Evolutionary conservation across 2,329 filamentous ascomycete species (phyloP).

Genomic region (Didymella exigua): DNA sequence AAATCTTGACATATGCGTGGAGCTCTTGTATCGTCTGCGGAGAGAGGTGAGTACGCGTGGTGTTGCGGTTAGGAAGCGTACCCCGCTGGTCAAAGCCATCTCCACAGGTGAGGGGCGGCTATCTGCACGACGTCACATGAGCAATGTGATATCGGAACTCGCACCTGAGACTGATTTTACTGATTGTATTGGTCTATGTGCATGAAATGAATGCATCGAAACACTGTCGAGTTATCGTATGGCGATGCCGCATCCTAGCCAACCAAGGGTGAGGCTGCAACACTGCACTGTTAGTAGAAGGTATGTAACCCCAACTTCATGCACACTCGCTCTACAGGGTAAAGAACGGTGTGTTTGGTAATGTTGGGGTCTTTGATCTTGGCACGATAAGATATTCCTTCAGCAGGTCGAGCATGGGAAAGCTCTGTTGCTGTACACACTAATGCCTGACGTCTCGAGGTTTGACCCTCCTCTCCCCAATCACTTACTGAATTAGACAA

Average conservation of each 20-base stretch:
- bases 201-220: slow-evolving; percentile 3
- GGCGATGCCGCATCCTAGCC: background rate
- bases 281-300: slow-evolving; percentile 17
- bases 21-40: slow-evolving; percentile 36
- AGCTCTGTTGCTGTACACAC: slow-evolving; percentile 72
- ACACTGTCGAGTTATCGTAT: background rate
- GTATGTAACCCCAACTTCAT: slow-evolving; percentile 68
- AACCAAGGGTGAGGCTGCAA: background rate
- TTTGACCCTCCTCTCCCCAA: slow-evolving; percentile 20
- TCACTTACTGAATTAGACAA: slow-evolving; percentile 19
- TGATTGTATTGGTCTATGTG: slow-evolving; percentile 17
- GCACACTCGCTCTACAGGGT: slow-evolving; percentile 62
- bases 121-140: slow-evolving; percentile 23
- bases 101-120: slow-evolving; percentile 3
- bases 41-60: slow-evolving; percentile 26
- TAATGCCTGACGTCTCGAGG: slow-evolving; percentile 60
- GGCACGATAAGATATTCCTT: slow-evolving; percentile 70
- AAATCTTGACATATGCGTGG: slow-evolving; percentile 19
- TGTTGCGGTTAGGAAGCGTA: slow-evolving; percentile 10
- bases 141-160: slow-evolving; percentile 1
- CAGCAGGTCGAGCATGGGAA: slow-evolving; percentile 66
- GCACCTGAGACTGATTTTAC: slow-evolving; percentile 11
- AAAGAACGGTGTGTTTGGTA: slow-evolving; percentile 69
- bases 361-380: slow-evolving; percentile 63
- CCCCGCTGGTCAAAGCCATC: slow-evolving; percentile 22